phyloP scores from a whole-genome alignment of 768 basidiomycete species.

The Tylopilus vinaceipallidus region DNA sequence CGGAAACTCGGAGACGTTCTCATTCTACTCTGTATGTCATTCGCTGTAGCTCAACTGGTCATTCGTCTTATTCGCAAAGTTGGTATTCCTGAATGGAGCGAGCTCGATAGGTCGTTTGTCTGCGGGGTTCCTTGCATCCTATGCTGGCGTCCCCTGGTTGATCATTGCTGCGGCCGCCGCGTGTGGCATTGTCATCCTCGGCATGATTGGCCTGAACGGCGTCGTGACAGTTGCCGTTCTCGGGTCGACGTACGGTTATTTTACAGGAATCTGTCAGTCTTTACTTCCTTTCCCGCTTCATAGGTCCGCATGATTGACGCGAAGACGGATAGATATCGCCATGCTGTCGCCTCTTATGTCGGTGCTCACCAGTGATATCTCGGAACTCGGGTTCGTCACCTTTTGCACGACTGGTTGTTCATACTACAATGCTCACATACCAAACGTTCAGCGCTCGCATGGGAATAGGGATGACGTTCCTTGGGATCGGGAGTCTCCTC shows the following conservation, averaged over 20 bases:
- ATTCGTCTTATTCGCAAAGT: slow-evolving; percentile 21
- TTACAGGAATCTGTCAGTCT: slow-evolving; percentile 40
- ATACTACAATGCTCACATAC: neutral
- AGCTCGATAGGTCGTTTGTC: slow-evolving; percentile 51
- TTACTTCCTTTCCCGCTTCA: neutral
- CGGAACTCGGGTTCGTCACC: slow-evolving; percentile 44
- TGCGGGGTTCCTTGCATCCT: slow-evolving; percentile 42
- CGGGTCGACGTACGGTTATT: slow-evolving; percentile 46
- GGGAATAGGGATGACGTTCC: neutral
- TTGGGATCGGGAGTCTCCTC: slow-evolving; percentile 19
- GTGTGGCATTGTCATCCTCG: slow-evolving; percentile 40
- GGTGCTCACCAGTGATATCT: slow-evolving; percentile 27
- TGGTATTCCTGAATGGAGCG: slow-evolving; percentile 52
- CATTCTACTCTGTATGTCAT: slow-evolving; percentile 51
- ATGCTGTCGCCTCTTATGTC: slow-evolving; percentile 36
- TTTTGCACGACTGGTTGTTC: neutral
- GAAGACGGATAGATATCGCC: slow-evolving; percentile 32
- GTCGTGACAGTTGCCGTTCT: slow-evolving; percentile 38
- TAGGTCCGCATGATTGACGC: neutral
- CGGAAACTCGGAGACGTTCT: slow-evolving; percentile 44
- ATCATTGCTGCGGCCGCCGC: slow-evolving; percentile 34
- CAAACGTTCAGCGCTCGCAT: neutral
- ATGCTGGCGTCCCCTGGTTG: slow-evolving; percentile 43
- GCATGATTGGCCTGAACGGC: slow-evolving; percentile 39
- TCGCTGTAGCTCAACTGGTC: neutral